These are phyloP conservation scores for Mrakia hoshinonis DNA, from an alignment of 768 basidiomycete genomes.

Conservation along the genomic window DNA sequence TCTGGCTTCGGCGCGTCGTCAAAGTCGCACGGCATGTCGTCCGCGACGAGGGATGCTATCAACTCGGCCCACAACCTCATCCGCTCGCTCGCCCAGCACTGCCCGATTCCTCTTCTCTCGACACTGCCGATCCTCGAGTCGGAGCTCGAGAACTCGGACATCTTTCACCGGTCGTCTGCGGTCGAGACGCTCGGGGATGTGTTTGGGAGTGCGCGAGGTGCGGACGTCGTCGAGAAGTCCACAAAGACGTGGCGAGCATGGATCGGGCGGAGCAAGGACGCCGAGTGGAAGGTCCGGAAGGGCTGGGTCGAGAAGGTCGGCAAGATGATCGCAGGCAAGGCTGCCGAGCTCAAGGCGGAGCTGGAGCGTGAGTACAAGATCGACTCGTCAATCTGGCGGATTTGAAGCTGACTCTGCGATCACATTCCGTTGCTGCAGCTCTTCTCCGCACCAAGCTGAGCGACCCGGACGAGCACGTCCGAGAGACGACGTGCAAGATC, in stretches of 20 bases:
- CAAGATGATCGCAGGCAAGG: slow-evolving; percentile 42
- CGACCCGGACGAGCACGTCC: slow-evolving; percentile 87
- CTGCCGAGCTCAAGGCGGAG: slow-evolving; percentile 40
- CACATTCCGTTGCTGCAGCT: slow-evolving; percentile 24
- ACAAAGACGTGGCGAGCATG: slow-evolving; percentile 76
- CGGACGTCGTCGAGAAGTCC: slow-evolving; percentile 48
- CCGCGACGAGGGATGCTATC: neutral
- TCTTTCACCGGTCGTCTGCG: slow-evolving; percentile 61
- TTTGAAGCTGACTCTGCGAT: neutral
- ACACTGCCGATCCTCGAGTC: slow-evolving; percentile 22
- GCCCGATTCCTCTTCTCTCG: slow-evolving; percentile 20
- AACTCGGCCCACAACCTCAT: slow-evolving; percentile 14
- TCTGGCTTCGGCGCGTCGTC: neutral
- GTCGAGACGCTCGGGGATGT: slow-evolving; percentile 82
- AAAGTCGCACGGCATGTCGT: slow-evolving; percentile 12
- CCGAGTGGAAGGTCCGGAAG: slow-evolving; percentile 58
- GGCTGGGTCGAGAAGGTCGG: slow-evolving; percentile 65
- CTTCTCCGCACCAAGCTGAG: slow-evolving; percentile 56
- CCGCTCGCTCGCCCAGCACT: slow-evolving; percentile 7
- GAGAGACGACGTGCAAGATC: slow-evolving; percentile 70
- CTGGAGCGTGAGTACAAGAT: slow-evolving; percentile 57
- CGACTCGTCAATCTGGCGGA: neutral
- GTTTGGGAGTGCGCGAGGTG: slow-evolving; percentile 52
- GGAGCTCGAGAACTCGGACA: slow-evolving; percentile 21
- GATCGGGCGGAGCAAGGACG: slow-evolving; percentile 71